Evolutionary conservation across 2,329 filamentous ascomycete species (phyloP).

Genomic region (Cytospora mali): DNA sequence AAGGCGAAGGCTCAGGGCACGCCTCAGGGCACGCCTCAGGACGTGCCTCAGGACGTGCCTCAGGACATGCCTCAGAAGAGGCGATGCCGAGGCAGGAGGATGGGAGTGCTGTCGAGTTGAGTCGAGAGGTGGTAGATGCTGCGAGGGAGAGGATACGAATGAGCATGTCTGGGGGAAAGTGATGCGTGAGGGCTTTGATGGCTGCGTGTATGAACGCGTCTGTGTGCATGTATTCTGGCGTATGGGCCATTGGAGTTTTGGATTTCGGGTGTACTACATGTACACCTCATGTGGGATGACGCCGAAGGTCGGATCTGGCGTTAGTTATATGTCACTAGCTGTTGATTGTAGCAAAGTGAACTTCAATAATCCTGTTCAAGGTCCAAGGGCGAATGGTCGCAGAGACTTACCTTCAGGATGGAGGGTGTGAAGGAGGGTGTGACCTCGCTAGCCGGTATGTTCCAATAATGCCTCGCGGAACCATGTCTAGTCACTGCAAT

Average conservation of each 20-base stretch:
- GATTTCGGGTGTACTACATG: neutral
- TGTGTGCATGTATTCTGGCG: neutral
- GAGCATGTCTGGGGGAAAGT: neutral
- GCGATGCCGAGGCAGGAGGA: slow-evolving; percentile 20
- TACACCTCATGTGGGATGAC: neutral
- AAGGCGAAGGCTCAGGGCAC: neutral
- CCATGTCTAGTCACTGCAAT: no score
- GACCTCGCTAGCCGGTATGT: no score
- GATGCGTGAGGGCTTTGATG: neutral
- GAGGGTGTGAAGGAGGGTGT: no score
- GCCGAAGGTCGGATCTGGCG: neutral
- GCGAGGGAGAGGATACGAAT: slow-evolving; percentile 13
- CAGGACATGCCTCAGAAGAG: neutral
- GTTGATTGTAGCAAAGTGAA: neutral
- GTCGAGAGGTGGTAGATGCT: slow-evolving; percentile 12
- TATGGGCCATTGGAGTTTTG: neutral
- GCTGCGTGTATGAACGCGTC: neutral
- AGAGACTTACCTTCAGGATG: no score
- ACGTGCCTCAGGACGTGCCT: neutral
- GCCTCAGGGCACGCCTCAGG: neutral
- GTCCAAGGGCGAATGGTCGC: no score
- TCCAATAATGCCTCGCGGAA: no score
- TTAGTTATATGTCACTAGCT: neutral
- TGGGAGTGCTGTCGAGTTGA: slow-evolving; percentile 5
- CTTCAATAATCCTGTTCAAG: no score